Conservation (phyloP, 2,329 filamentous ascomycete species). For the Nigrospora oryzae region DNA sequence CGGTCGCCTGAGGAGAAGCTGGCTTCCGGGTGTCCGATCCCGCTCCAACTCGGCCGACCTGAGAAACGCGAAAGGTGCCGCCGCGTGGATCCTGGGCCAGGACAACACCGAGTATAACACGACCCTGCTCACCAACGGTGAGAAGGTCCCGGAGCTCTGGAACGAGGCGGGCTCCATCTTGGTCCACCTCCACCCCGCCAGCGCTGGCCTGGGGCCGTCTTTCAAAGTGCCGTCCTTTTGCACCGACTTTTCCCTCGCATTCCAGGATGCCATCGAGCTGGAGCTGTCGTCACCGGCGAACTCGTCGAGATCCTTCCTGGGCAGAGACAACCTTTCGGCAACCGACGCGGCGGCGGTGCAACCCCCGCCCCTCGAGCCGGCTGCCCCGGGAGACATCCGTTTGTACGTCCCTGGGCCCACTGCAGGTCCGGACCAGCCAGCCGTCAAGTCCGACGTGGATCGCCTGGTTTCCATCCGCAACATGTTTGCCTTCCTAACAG, state of each 20-base stretch:
- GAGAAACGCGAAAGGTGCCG: conserved; percentile 12
- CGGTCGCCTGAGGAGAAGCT: conserved; percentile 41
- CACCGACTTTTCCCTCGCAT: conserved; percentile 44
- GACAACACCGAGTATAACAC: conserved; percentile 48
- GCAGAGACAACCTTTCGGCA: conserved; percentile 36
- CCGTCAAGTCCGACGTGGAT: conserved; percentile 37
- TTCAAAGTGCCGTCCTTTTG: conserved; percentile 51
- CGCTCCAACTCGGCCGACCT: conserved; percentile 38
- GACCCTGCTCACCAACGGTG: conserved; percentile 39
- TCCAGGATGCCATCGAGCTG: conserved; percentile 42
- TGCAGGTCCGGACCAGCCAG: conserved; percentile 23
- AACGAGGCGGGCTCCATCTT: conserved; percentile 49
- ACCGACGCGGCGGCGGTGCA: conserved; percentile 35
- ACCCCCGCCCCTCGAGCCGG: conserved; percentile 23
- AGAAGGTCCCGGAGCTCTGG: conserved; percentile 60
- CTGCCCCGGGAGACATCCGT: conserved; percentile 32
- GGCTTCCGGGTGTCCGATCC: conserved; percentile 43
- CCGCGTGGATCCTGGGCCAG: conserved; percentile 49
- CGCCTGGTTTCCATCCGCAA: conserved; percentile 53
- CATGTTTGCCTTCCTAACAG: conserved; percentile 57
- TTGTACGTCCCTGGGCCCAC: conserved; percentile 45
- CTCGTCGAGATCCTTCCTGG: conserved; percentile 28
- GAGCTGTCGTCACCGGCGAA: conserved; percentile 27
- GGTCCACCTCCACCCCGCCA: conserved; percentile 47
- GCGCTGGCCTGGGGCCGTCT: conserved; percentile 42